Base-by-base conservation (phyloP, 106 monocot genomes). In the Chionographis japonica region DNA sequence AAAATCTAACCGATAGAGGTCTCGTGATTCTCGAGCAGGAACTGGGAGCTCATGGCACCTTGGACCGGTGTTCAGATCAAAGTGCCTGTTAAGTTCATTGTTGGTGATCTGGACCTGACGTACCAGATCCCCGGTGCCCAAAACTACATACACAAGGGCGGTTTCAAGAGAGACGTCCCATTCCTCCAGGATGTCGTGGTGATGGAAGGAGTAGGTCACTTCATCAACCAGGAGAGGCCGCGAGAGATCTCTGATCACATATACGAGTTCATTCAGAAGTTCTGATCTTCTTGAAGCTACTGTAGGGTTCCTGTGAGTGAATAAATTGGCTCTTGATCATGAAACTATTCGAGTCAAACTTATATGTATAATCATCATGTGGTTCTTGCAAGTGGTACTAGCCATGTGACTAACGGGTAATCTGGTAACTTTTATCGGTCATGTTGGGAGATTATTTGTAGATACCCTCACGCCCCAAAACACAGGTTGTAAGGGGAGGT, bases 201-300 rank as follows among this genome's bases (percentile, higher is more conserved):
- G 12, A 65, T 86, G 62, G 55, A 75, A 75, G 86, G 82, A 75
- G 81, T 71, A 0, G 86, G 81, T 6, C 86, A 86, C 16, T 86
- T 78, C 75, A 78, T 86, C 50, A 82, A 86, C 66, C 86, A 86
- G 71, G 86, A 86, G 42, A 82, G 67, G 19, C 72, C 81, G 4
- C n/a, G 57, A 13, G 86, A 82, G 14, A 57, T 81, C 54, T 49
- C 81, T 27, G 56, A 86, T 9, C 70, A 75, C 60, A 86, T 86
- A 14, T 55, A 58, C 50, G 67, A 86, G 4, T 86, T 86, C 57
- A 75, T 86, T 52, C 16, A 49, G 4, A 78, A 75, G 60, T 77
- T 85, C 11, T 80, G 63, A 72, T 58, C 12, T 11, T 13, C 27
- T 27, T 27, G 27, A 27, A 27, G 1, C 27, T 27, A 1, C 27